Evolutionary conservation across 306 rosid species (phyloP).

Genomic region (Lotus japonicus): DNA sequence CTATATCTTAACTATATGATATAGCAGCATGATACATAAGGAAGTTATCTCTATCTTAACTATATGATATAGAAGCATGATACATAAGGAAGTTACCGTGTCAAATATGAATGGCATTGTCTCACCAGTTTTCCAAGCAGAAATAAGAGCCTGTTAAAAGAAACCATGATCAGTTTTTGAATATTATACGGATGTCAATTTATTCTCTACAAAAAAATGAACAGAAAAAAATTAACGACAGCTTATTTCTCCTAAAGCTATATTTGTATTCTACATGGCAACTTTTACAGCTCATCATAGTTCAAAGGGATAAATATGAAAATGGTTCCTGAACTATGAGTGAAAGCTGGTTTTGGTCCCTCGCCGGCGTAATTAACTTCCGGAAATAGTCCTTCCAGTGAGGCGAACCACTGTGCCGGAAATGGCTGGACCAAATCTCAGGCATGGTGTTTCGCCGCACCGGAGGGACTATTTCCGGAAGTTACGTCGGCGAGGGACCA

Average conservation of each 20-base stretch:
- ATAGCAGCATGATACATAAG: conserved; percentile 8
- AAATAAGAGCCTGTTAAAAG: conserved; percentile 63
- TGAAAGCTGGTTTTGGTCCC: too few species aligned
- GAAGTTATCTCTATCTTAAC: conserved; percentile 29
- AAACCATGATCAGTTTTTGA: conserved; percentile 16
- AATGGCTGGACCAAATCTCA: too few species aligned
- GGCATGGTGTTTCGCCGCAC: too few species aligned
- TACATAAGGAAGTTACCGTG: conserved; percentile 51
- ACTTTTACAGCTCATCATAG: background rate
- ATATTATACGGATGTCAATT: background rate
- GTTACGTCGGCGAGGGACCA: too few species aligned
- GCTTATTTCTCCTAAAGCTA: background rate
- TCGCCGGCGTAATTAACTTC: too few species aligned
- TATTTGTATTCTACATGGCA: background rate
- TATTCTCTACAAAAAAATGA: background rate
- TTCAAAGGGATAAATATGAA: too few species aligned
- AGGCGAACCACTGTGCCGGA: too few species aligned
- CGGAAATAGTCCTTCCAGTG: too few species aligned
- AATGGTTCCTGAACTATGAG: too few species aligned
- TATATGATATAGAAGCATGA: conserved; percentile 4
- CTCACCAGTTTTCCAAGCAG: conserved; percentile 73
- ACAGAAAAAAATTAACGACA: background rate
- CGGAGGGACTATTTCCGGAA: too few species aligned
- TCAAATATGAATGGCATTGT: conserved; percentile 95
- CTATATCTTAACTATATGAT: conserved; percentile 7